Conservation (phyloP, 2,329 filamentous ascomycete genomes). For the Fusarium chuoi region DNA sequence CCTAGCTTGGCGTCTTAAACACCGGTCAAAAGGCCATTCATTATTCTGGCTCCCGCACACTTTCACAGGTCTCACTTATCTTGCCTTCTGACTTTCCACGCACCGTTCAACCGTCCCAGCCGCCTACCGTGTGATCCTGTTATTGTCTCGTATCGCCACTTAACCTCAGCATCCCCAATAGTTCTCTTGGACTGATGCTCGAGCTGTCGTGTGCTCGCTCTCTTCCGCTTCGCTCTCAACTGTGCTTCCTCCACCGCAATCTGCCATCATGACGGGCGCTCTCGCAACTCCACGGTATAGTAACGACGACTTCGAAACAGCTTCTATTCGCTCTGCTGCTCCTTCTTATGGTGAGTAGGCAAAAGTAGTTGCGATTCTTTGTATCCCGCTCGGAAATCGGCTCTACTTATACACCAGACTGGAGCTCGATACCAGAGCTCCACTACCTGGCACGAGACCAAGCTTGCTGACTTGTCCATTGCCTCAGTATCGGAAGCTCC, state of each 20-base stretch:
- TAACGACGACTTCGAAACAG: slow-evolving; percentile 71
- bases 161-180: slow-evolving; percentile 26
- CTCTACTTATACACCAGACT: slow-evolving; percentile 15
- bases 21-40: slow-evolving; percentile 31
- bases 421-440: slow-evolving; percentile 5
- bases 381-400: not conserved
- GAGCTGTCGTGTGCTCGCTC: slow-evolving; percentile 32
- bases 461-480: slow-evolving; percentile 28
- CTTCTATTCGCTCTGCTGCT: slow-evolving; percentile 73
- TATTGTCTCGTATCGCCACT: slow-evolving; percentile 23
- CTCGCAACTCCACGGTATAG: slow-evolving; percentile 50
- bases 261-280: slow-evolving; percentile 47
- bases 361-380: not conserved
- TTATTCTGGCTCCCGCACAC: slow-evolving; percentile 32
- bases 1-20: slow-evolving; percentile 28
- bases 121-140: slow-evolving; percentile 29
- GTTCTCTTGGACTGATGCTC: slow-evolving; percentile 38
- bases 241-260: slow-evolving; percentile 19
- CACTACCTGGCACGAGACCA: slow-evolving; percentile 28
- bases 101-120: slow-evolving; percentile 22
- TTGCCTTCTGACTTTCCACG: slow-evolving; percentile 29
- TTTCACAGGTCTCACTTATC: slow-evolving; percentile 30
- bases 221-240: slow-evolving; percentile 32
- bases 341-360: slow-evolving; percentile 70
- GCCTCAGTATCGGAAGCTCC: slow-evolving; percentile 69